These are phyloP conservation scores for Macrolepiota albuminosa DNA, from an alignment of 768 basidiomycete genomes.

Conservation along the genomic window DNA sequence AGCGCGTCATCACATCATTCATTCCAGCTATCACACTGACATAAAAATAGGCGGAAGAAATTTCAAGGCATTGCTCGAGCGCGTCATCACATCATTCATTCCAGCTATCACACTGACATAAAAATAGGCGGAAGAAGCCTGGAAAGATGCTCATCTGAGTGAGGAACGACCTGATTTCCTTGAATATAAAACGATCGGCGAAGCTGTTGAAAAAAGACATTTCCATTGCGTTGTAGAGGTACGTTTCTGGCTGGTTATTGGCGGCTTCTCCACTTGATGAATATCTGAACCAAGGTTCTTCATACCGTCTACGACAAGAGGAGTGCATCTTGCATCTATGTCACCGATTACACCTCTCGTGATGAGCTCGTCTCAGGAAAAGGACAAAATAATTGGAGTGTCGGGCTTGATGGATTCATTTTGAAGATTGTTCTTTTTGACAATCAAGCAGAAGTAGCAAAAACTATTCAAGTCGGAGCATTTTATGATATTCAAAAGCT, in stretches of 20 bases:
- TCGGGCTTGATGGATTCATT: constrained; percentile 44
- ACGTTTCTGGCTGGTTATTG: constrained; percentile 1
- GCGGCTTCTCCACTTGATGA: neutral
- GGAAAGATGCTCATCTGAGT: constrained; percentile 26
- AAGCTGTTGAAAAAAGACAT: constrained; percentile 36
- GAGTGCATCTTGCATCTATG: constrained; percentile 39
- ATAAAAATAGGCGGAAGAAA: constrained; percentile 43
- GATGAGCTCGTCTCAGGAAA: constrained; percentile 30
- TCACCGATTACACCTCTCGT: constrained; percentile 64
- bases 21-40: constrained; percentile 2
- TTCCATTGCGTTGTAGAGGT: constrained; percentile 62
- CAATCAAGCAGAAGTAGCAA: constrained; percentile 36
- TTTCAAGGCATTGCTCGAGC: constrained; percentile 52
- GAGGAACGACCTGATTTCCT: constrained; percentile 26
- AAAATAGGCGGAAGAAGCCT: constrained; percentile 46
- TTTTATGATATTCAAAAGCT: constrained; percentile 48
- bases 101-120: constrained; percentile 4
- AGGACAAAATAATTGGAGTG: constrained; percentile 32
- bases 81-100: constrained; percentile 16
- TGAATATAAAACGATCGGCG: constrained; percentile 42
- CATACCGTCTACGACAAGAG: constrained; percentile 29
- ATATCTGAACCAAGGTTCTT: constrained; percentile 37
- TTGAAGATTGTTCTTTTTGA: constrained; percentile 50
- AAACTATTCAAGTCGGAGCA: constrained; percentile 32
- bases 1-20: constrained; percentile 31